These are phyloP conservation scores for Tetrahymena malaccensis DNA, from an alignment of 73 alveolate genomes.

Conservation along the genomic window DNA sequence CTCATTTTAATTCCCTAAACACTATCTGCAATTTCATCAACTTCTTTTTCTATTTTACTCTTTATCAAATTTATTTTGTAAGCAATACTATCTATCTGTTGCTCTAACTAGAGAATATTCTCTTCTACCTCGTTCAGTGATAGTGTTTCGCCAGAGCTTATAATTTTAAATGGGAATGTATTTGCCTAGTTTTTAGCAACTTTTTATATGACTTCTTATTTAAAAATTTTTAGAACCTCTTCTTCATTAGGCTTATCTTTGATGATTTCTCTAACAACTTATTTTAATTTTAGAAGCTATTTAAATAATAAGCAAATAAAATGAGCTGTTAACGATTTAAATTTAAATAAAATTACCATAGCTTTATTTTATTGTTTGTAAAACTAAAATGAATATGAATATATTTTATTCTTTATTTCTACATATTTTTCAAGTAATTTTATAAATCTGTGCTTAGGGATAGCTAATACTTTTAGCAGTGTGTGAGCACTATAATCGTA, in stretches of 20 bases:
- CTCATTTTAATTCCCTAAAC: neutral
- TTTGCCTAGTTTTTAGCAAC: neutral
- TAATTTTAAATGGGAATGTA: neutral
- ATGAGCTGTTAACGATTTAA: neutral
- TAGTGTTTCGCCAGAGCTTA: neutral
- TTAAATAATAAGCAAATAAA: neutral
- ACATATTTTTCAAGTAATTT: conserved; percentile 44
- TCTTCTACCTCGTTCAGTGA: neutral
- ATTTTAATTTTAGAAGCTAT: neutral
- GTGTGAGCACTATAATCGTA: conserved; percentile 41
- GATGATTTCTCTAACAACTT: neutral
- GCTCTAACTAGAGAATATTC: neutral
- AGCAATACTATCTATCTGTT: neutral
- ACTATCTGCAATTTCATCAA: neutral
- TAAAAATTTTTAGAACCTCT: neutral
- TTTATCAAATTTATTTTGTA: neutral
- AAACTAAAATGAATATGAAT: neutral
- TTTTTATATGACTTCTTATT: neutral
- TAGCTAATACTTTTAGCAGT: conserved; percentile 49
- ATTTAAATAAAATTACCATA: neutral
- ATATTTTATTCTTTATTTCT: conserved; percentile 40
- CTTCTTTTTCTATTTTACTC: neutral
- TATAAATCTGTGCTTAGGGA: conserved; percentile 47
- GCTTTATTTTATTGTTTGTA: neutral
- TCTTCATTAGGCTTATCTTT: neutral